phyloP scores from a whole-genome alignment of 108 stramenopile genomes.

The Nitzschia sp. region DNA sequence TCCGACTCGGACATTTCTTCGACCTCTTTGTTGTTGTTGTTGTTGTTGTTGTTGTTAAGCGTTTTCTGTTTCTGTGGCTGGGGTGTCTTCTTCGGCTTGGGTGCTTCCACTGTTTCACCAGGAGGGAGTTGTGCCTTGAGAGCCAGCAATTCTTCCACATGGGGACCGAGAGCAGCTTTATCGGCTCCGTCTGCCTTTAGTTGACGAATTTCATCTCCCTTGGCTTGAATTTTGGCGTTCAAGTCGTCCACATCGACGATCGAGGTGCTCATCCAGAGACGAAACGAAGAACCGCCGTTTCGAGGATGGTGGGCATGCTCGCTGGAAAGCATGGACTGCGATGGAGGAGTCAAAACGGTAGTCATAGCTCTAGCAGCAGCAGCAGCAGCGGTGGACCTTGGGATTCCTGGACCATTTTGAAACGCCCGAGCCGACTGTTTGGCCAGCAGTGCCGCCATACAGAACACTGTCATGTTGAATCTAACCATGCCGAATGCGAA shows the following conservation, averaged over 20 bases:
- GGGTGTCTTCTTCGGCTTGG: slow-evolving; percentile 14
- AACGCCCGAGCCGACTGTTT: not conserved
- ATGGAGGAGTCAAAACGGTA: not conserved
- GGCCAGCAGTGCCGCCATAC: not conserved
- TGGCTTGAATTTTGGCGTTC: slow-evolving; percentile 61
- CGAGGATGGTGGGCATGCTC: not conserved
- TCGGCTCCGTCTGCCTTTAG: slow-evolving; percentile 70
- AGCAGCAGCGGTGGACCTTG: not conserved
- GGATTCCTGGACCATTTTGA: not conserved
- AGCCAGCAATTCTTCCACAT: slow-evolving; percentile 71
- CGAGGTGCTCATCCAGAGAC: slow-evolving; percentile 2
- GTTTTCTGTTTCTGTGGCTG: slow-evolving; percentile 16
- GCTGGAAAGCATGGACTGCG: not conserved
- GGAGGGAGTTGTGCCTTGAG: slow-evolving; percentile 72
- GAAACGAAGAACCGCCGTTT: not conserved
- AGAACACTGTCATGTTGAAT: not conserved
- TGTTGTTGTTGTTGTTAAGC: slow-evolving; percentile 19
- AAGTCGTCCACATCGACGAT: slow-evolving; percentile 37
- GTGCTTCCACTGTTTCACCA: slow-evolving; percentile 7
- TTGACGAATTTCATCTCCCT: slow-evolving; percentile 85
- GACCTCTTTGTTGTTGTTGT: slow-evolving; percentile 35
- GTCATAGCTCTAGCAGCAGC: not conserved
- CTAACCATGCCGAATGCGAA: not conserved
- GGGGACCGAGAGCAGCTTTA: slow-evolving; percentile 77
- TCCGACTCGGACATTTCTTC: slow-evolving; percentile 61